Percentiles rank a stretch among this genome's conserved stretches.
These are phyloP conservation scores for Somion occarium DNA, from an alignment of 1,284 basidiomycete species.

Conservation along the genomic window DNA sequence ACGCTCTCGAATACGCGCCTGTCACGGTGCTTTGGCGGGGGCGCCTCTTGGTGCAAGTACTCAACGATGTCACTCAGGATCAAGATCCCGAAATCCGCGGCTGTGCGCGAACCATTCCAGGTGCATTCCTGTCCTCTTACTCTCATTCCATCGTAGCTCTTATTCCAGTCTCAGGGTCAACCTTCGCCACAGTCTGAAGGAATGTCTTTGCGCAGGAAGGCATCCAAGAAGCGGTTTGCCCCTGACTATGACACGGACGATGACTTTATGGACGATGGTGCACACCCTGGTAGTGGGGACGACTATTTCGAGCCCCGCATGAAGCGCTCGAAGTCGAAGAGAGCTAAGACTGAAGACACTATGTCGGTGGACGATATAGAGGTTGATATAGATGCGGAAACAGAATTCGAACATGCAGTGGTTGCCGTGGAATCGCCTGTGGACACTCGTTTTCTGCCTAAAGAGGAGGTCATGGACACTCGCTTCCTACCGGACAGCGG, in stretches of 20 bases:
- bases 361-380: constrained; percentile 16
- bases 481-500: constrained; percentile 7
- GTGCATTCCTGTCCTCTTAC: constrained; percentile 10
- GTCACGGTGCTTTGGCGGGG: background rate
- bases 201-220: constrained; percentile 12
- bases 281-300: constrained; percentile 15
- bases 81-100: constrained; percentile 20
- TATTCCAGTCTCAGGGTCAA: background rate
- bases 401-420: background rate
- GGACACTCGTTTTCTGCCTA: too few species aligned
- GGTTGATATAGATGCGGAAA: constrained; percentile 19
- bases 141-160: background rate
- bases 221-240: constrained; percentile 12
- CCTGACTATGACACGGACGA: constrained; percentile 14
- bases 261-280: constrained; percentile 2
- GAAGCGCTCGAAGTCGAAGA: constrained; percentile 11
- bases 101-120: background rate
- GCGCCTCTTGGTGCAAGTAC: background rate
- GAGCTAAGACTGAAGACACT: constrained; percentile 18
- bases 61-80: constrained; percentile 15
- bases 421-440: background rate
- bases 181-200: background rate
- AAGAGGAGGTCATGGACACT: constrained; percentile 7
- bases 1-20: background rate
- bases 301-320: constrained; percentile 16